Evolutionary conservation across 75 land plant species (phyloP).

Genomic region (Sequoiadendron giganteum): DNA sequence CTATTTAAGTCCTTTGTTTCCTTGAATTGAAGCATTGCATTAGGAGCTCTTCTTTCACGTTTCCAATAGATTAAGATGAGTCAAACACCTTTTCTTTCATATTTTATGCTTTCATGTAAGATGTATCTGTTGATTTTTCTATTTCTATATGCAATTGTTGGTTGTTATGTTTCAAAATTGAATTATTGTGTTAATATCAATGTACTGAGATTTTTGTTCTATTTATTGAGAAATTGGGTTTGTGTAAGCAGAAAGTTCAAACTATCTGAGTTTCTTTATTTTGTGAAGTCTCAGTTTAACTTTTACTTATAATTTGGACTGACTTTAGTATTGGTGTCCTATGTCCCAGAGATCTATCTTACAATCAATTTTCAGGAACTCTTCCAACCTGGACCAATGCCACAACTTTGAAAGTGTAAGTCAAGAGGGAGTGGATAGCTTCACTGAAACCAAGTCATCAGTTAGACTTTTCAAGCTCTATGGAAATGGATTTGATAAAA

Average conservation of each 20-base stretch:
- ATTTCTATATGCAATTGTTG: background rate
- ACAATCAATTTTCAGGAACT: conserved; percentile 12
- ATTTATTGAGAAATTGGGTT: background rate
- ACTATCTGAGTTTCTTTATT: background rate
- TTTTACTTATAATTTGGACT: background rate
- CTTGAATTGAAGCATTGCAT: background rate
- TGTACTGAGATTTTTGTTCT: background rate
- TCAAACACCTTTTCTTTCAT: background rate
- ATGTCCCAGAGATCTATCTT: conserved; percentile 9
- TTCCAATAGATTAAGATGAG: background rate
- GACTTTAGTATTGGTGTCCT: background rate
- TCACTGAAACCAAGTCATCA: background rate
- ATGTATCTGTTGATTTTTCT: background rate
- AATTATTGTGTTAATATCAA: background rate
- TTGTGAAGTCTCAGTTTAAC: background rate
- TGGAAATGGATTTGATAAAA: no score
- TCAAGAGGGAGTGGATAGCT: background rate
- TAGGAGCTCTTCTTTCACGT: background rate
- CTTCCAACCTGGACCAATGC: conserved; percentile 2
- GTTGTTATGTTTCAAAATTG: background rate
- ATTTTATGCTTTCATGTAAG: background rate
- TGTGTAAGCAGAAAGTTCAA: background rate
- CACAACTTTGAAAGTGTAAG: background rate
- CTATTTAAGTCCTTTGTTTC: background rate
- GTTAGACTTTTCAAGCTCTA: background rate